Conservation (phyloP, 2,329 filamentous ascomycete species). For the Aspergillus aculeatinus region DNA sequence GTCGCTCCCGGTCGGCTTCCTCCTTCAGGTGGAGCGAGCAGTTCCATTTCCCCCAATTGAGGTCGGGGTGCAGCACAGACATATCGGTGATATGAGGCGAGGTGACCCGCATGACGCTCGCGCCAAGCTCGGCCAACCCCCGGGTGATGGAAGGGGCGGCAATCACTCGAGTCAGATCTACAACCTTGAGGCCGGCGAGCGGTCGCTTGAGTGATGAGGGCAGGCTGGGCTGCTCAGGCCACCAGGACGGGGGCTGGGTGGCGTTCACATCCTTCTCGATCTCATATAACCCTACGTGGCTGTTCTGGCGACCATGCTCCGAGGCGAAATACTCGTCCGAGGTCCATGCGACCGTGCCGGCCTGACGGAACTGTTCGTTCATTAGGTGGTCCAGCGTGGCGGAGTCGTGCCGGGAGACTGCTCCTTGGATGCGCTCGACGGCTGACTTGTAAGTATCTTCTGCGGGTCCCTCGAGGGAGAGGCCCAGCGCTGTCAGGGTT, state of each 20-base stretch:
- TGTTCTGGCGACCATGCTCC: conserved; percentile 8
- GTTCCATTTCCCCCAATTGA: conserved; percentile 70
- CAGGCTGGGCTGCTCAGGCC: not conserved
- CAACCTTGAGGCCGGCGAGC: conserved; percentile 65
- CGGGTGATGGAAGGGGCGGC: conserved; percentile 71
- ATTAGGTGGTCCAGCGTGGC: conserved; percentile 5
- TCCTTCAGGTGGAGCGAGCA: conserved; percentile 64
- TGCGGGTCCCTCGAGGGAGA: conserved; percentile 1
- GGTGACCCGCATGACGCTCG: conserved; percentile 71
- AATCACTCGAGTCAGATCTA: conserved; percentile 74
- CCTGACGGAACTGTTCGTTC: conserved; percentile 10
- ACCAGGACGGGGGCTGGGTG: not conserved
- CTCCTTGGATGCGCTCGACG: not conserved
- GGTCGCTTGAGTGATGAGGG: not conserved
- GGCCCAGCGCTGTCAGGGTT: conserved; percentile 5
- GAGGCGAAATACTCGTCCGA: conserved; percentile 10
- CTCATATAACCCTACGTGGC: conserved; percentile 4
- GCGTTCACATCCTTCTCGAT: not conserved
- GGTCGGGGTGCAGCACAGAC: conserved; percentile 71
- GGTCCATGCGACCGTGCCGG: conserved; percentile 10
- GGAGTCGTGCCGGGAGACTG: not conserved
- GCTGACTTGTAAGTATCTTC: not conserved
- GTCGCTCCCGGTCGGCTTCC: conserved; percentile 51
- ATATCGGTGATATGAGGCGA: conserved; percentile 66
- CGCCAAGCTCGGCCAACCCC: conserved; percentile 72